These are phyloP conservation scores for Eimeria necatrix DNA, from an alignment of 169 alveolate species.

Conservation along the genomic window DNA sequence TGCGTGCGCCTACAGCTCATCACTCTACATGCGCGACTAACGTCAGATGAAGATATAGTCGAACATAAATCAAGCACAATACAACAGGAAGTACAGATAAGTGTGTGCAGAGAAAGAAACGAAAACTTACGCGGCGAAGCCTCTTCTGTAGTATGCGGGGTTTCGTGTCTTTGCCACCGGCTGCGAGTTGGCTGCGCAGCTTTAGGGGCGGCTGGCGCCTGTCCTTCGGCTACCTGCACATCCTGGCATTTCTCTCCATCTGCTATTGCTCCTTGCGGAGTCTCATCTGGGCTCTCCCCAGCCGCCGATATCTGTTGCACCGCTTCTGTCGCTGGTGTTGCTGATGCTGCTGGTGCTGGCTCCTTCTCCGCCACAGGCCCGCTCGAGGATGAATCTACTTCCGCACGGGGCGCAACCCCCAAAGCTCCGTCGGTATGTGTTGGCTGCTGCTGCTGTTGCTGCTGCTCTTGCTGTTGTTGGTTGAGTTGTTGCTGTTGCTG, in stretches of 20 bases:
- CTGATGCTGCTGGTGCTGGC: conserved; percentile 17
- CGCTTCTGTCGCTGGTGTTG: neutral
- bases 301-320: neutral
- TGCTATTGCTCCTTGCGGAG: conserved; percentile 22
- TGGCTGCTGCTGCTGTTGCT: neutral
- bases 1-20: no score
- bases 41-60: no score
- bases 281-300: neutral
- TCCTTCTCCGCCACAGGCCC: neutral
- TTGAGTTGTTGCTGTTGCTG: conserved; percentile 34
- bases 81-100: neutral
- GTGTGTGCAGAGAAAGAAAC: neutral
- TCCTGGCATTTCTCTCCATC: conserved; percentile 32
- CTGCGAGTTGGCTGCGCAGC: neutral
- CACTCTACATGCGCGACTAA: no score
- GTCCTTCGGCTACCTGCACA: neutral
- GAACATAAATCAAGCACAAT: neutral
- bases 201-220: neutral
- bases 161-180: neutral
- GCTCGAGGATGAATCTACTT: neutral
- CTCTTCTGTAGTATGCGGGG: neutral
- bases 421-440: neutral
- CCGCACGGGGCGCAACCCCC: neutral
- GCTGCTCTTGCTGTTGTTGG: conserved; percentile 29
- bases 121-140: neutral